A percentile compares a stretch with the other conserved stretches of the same genome.
These are phyloP conservation scores for Abrus precatorius DNA, from an alignment of 306 rosid species.

Conservation along the genomic window DNA sequence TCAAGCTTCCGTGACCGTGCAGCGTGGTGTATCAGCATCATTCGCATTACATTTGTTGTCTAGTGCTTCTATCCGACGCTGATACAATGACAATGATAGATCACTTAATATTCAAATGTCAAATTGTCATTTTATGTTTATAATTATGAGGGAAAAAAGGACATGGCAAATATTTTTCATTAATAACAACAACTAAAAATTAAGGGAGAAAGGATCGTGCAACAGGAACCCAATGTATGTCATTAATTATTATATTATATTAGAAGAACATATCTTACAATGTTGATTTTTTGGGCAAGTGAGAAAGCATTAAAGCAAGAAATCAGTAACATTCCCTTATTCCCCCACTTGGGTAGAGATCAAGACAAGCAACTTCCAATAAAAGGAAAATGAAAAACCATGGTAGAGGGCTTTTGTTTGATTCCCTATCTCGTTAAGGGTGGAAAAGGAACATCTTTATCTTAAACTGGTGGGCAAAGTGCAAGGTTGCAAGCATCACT, in stretches of 20 bases:
- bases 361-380: slow-evolving; percentile 55
- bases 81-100: slow-evolving; percentile 40
- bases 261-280: slow-evolving; percentile 5
- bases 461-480: slow-evolving; percentile 40
- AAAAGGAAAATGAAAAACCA: slow-evolving; percentile 43
- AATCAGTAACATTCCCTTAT: slow-evolving; percentile 35
- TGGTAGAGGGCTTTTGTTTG: slow-evolving; percentile 49
- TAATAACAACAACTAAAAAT: background rate
- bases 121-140: slow-evolving; percentile 16
- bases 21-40: slow-evolving; percentile 37
- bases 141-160: background rate
- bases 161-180: background rate
- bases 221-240: background rate
- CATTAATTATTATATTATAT: background rate
- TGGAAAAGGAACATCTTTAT: slow-evolving; percentile 46
- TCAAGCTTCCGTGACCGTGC: slow-evolving; percentile 18
- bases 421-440: slow-evolving; percentile 52
- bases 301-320: slow-evolving; percentile 31
- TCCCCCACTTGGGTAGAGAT: slow-evolving; percentile 52
- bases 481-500: slow-evolving; percentile 22
- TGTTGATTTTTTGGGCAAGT: slow-evolving; percentile 24
- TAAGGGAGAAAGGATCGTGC: background rate
- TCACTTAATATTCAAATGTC: slow-evolving; percentile 7
- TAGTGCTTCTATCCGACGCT: slow-evolving; percentile 26
- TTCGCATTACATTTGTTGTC: background rate